Evolutionary conservation across 192 early-diverging fungal species (phyloP).

Genomic region (Backusella macrospora): DNA sequence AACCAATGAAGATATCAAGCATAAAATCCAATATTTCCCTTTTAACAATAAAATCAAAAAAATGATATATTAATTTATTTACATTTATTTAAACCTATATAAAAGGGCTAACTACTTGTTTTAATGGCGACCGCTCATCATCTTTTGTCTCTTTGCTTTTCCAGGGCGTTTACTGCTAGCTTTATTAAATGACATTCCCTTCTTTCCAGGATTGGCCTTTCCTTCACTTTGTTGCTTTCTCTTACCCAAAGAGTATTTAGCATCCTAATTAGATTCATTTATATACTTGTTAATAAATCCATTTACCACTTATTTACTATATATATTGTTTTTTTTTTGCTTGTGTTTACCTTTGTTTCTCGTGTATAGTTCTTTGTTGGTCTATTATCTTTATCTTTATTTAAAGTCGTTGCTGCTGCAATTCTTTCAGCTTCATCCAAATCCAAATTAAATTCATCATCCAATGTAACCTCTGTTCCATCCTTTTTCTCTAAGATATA

Average conservation of each 20-base stretch:
- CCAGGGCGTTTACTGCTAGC: conserved; percentile 7
- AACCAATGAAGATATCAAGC: no score
- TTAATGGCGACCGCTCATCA: neutral
- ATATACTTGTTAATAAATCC: neutral
- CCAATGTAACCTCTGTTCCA: conserved; percentile 42
- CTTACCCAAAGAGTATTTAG: conserved; percentile 15
- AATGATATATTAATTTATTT: no score
- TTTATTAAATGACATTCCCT: conserved; percentile 17
- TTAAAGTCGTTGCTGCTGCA: conserved; percentile 10
- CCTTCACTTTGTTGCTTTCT: neutral
- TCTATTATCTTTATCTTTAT: conserved; percentile 1
- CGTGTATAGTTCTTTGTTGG: conserved; percentile 18
- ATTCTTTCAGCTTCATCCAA: conserved; percentile 49
- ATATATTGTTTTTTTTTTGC: no score
- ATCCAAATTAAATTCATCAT: conserved; percentile 72
- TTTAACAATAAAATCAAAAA: no score
- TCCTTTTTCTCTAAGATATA: conserved; percentile 50
- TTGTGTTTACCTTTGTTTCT: conserved; percentile 16
- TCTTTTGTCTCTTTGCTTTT: conserved; percentile 20
- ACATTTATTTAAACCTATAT: no score
- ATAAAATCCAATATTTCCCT: no score
- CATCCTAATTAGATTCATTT: conserved; percentile 14
- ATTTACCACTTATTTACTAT: neutral
- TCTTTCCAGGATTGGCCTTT: conserved; percentile 4
- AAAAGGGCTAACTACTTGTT: no score